A percentile compares a stretch with the other conserved stretches of the same genome.
phyloP scores from a whole-genome alignment of 768 basidiomycete genomes.

The Suillus variegatus region DNA sequence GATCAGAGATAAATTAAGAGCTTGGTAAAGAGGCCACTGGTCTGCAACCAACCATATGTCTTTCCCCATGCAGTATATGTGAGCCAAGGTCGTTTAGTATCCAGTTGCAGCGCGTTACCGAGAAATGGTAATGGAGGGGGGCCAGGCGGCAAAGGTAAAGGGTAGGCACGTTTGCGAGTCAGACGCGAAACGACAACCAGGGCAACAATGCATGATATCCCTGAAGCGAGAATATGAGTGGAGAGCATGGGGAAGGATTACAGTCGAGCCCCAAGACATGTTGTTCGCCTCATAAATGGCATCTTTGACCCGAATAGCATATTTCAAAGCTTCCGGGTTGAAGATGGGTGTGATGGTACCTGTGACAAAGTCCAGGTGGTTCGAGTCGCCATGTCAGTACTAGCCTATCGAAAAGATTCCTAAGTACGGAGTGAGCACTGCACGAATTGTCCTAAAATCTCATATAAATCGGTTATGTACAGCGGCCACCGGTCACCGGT shows the following conservation, averaged over 20 bases:
- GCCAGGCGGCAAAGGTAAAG: constrained; percentile 42
- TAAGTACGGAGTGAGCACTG: too few relatives aligned
- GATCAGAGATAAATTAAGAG: background rate
- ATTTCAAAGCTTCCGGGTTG: too few relatives aligned
- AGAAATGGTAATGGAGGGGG: constrained; percentile 47
- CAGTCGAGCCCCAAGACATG: background rate
- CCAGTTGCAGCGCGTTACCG: constrained; percentile 51
- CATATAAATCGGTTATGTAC: too few relatives aligned
- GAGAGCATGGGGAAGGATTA: background rate
- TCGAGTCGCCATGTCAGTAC: too few relatives aligned
- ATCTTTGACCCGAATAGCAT: too few relatives aligned
- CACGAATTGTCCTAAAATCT: too few relatives aligned
- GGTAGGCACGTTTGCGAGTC: background rate
- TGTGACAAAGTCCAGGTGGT: too few relatives aligned
- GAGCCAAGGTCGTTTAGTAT: constrained; percentile 39
- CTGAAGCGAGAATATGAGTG: background rate
- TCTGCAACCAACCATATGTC: constrained; percentile 41
- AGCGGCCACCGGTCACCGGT: too few relatives aligned
- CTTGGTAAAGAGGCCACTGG: background rate
- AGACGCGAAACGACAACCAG: background rate
- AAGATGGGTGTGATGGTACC: too few relatives aligned
- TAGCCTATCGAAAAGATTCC: too few relatives aligned
- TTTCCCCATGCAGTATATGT: constrained; percentile 45
- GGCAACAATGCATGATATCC: background rate
- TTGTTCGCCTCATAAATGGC: background rate